Evolutionary conservation across 768 basidiomycete species (phyloP).

Genomic region (Kwoniella shandongensis): DNA sequence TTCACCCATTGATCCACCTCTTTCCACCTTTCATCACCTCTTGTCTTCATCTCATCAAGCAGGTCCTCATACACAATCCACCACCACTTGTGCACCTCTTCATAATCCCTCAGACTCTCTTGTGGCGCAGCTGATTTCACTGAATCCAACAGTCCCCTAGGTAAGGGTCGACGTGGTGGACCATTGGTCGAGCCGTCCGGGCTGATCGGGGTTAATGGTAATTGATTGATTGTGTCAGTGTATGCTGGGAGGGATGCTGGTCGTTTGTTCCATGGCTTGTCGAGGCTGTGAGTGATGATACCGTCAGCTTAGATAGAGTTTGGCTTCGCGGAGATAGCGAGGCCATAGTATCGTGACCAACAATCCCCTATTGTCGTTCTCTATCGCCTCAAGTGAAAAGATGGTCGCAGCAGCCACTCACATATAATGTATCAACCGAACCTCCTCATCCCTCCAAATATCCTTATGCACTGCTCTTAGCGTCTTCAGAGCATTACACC

Average conservation of each 20-base stretch:
- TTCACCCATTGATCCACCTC: conserved; percentile 37
- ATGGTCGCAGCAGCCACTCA: conserved; percentile 32
- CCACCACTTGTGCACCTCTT: conserved; percentile 50
- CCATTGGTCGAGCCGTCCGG: not conserved
- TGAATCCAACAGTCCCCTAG: conserved; percentile 17
- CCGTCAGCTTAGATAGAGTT: too few relatives aligned
- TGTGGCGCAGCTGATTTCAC: conserved; percentile 28
- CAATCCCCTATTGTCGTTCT: not conserved
- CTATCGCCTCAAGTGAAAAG: too few relatives aligned
- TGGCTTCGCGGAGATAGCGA: too few relatives aligned
- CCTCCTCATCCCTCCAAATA: conserved; percentile 81
- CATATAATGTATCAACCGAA: conserved; percentile 62
- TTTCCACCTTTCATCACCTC: conserved; percentile 34
- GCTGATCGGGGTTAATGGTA: not conserved
- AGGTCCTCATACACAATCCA: conserved; percentile 49
- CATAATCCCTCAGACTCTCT: conserved; percentile 30
- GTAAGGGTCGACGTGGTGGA: conserved; percentile 17
- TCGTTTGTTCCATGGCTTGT: conserved; percentile 51
- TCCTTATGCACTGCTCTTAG: conserved; percentile 64
- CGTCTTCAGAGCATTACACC: conserved; percentile 82
- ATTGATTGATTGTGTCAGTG: not conserved
- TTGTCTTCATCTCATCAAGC: conserved; percentile 35
- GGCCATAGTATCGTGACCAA: too few relatives aligned
- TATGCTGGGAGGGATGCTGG: conserved; percentile 16
- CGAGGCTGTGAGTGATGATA: conserved; percentile 38